Conservation (phyloP, 2,329 filamentous ascomycete genomes). For the Monilinia fructicola region DNA sequence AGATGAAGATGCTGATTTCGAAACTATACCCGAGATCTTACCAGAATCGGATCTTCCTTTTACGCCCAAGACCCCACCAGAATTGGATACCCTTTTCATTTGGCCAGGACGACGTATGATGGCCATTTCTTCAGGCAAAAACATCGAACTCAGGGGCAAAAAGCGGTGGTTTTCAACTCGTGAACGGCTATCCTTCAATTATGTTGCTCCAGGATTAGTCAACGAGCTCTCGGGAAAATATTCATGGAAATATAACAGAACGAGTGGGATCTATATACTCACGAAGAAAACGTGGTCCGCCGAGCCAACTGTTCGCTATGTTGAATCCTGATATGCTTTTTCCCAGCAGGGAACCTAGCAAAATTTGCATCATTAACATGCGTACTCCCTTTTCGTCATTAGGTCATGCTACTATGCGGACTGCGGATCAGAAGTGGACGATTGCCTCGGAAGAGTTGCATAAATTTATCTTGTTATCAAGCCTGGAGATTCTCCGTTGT, state of each 20-base stretch:
- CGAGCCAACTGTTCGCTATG: neutral
- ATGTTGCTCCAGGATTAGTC: neutral
- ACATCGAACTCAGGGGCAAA: too few species aligned
- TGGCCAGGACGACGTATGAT: too few species aligned
- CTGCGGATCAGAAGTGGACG: neutral
- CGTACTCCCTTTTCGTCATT: neutral
- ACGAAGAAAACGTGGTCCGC: neutral
- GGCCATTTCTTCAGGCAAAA: too few species aligned
- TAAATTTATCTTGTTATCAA: neutral
- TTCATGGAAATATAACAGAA: constrained; percentile 1
- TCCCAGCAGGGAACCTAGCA: neutral
- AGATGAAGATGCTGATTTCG: too few species aligned
- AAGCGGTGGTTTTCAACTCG: too few species aligned
- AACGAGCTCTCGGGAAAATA: neutral
- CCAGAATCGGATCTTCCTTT: too few species aligned
- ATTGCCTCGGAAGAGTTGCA: neutral
- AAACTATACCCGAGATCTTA: too few species aligned
- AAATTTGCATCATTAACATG: neutral
- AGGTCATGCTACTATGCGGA: too few species aligned
- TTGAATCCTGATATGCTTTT: neutral
- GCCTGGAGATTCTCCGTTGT: neutral
- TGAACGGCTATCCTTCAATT: constrained; percentile 3
- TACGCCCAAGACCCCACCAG: too few species aligned
- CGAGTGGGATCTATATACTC: neutral
- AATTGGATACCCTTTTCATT: too few species aligned